These are phyloP conservation scores for Plasmodium berghei DNA, from an alignment of 169 alveolate species.

Conservation along the genomic window DNA sequence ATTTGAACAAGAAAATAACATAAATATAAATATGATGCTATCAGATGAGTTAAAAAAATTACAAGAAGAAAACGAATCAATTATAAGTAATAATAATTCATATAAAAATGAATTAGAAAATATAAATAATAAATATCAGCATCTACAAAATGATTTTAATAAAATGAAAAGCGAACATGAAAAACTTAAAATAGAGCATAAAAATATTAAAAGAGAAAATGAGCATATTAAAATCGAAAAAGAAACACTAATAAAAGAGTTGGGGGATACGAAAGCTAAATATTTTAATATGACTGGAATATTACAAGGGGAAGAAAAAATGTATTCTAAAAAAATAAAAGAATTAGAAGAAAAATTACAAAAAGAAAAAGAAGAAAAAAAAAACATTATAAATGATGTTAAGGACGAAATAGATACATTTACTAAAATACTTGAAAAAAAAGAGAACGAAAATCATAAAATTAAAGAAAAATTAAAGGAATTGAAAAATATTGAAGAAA, in stretches of 20 bases:
- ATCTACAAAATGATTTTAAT: constrained; percentile 13
- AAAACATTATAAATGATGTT: constrained; percentile 25
- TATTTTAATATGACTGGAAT: constrained; percentile 64
- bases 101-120: constrained; percentile 37
- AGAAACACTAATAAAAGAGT: constrained; percentile 32
- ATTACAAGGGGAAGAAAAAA: constrained; percentile 72
- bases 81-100: constrained; percentile 1
- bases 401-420: constrained; percentile 46
- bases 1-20: constrained; percentile 41
- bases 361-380: constrained; percentile 46
- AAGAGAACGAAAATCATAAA: constrained; percentile 35
- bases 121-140: constrained; percentile 10
- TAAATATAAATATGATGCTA: constrained; percentile 26
- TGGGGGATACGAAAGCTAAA: constrained; percentile 71
- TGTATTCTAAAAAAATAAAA: constrained; percentile 42
- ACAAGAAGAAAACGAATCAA: constrained; percentile 40
- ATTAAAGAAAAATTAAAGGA: constrained; percentile 57
- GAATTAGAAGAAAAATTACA: constrained; percentile 43
- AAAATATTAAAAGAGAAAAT: constrained; percentile 3
- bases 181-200: constrained; percentile 7
- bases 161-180: constrained; percentile 20
- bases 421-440: constrained; percentile 36
- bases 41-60: constrained; percentile 48
- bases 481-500: constrained; percentile 67
- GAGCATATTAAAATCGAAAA: constrained; percentile 22